Evolutionary conservation across 805 yeast genomes (phyloP).

Genomic region (Candida arabinofermentans): DNA sequence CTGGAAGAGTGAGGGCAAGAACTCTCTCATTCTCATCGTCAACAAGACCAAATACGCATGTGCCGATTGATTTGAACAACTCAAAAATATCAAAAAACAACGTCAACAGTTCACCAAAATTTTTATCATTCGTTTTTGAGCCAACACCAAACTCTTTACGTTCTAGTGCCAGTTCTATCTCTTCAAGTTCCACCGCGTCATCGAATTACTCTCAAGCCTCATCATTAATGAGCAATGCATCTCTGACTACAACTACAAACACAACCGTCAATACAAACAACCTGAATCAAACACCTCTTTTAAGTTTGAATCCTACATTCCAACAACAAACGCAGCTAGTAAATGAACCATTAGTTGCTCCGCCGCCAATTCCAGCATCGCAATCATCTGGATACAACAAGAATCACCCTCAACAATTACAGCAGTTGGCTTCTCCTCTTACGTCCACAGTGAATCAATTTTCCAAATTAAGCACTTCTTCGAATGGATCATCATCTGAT

Average conservation of each 20-base stretch:
- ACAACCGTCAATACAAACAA: neutral
- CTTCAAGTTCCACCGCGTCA: slow-evolving; percentile 8
- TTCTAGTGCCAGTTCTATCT: slow-evolving; percentile 16
- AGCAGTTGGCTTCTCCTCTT: slow-evolving; percentile 15
- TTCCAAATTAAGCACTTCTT: slow-evolving; percentile 14
- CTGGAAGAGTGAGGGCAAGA: slow-evolving; percentile 5
- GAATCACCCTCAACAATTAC: neutral
- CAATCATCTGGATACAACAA: neutral
- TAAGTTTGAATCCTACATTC: neutral
- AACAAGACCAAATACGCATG: neutral
- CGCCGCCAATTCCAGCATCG: slow-evolving; percentile 4
- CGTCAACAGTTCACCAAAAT: slow-evolving; percentile 6
- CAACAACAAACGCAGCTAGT: neutral
- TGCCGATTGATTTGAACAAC: slow-evolving; percentile 2
- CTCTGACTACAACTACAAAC: neutral
- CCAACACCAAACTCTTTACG: slow-evolving; percentile 10
- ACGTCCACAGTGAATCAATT: slow-evolving; percentile 20
- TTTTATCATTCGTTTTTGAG: slow-evolving; percentile 23
- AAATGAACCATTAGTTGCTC: neutral
- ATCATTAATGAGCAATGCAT: slow-evolving; percentile 1
- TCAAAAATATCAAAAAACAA: slow-evolving; percentile 3
- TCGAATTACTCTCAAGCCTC: neutral
- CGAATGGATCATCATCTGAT: slow-evolving; percentile 1
- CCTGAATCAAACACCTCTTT: neutral
- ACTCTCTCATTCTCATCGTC: slow-evolving; percentile 6